Base-by-base conservation (phyloP, 2,329 filamentous ascomycete species). In the Pseudogymnoascus sp. region DNA sequence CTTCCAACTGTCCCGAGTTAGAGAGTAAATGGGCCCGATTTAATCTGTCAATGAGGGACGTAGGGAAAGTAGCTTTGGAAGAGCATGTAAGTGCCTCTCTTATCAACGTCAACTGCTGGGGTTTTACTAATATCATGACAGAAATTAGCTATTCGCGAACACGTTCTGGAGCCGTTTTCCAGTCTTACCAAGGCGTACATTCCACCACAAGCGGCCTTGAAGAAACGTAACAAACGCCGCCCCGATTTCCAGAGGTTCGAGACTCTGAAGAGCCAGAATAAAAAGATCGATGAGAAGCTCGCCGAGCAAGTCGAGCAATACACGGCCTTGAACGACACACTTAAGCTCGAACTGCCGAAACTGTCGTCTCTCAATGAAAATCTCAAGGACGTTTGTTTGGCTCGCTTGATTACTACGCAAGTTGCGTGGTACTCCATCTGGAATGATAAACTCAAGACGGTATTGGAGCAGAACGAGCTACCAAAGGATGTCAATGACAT, bases 11-110 rank as follows among this genome's bases (percentile, higher is more conserved):
- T 23, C 87, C 91, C 0, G 92, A 97, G 73, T 79, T 95, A 41
- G 92, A 97, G 75, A 92, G 89, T 79, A 96, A 95, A 73, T 97
- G 93, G 91, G 89, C 92, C 59, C 90, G 88, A 65, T 94, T 96
- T 75, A 93, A 92, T 67, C 86, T 92, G 70, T 89, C 89, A 35
- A 90, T 96, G 76, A 85, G 90, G 66, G 92, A 97, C 69, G 85
- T 97, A 66, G 87, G 92, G 70, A 89, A 87, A 64, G 84, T 92
- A 66, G 89, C 90, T 4, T 80, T 97, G 22, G 89, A 92, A 64
- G 89, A 93, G 68, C 92, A 97, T 79, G 87, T 92, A 78, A 83
- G 83, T 78, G 52, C 42, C 30, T 36, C 63, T 41, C 33, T 16
- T 7, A 35, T 22, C 11, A 35, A 52, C 30, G 12, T 4, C 41